Evolutionary conservation across 805 yeast genomes (phyloP).

Genomic region (Candida piceae): DNA sequence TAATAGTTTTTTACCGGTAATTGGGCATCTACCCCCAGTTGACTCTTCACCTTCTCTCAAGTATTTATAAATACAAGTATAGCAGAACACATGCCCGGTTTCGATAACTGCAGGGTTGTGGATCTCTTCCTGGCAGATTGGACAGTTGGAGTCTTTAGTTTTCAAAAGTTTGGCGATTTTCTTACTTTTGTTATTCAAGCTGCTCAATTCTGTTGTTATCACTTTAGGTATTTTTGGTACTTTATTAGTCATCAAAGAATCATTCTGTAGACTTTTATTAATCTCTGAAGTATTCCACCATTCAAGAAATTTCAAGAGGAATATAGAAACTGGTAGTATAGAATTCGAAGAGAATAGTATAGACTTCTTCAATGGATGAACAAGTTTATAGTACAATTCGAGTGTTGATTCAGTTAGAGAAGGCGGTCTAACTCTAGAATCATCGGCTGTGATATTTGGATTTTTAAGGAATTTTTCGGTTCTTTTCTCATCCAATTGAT

Average conservation of each 20-base stretch:
- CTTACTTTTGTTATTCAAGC: conserved; percentile 3
- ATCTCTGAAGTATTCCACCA: conserved; percentile 89
- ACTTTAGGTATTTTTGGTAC: conserved; percentile 28
- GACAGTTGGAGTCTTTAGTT: conserved; percentile 44
- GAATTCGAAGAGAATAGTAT: conserved; percentile 31
- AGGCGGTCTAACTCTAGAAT: conserved; percentile 36
- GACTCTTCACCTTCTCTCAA: conserved; percentile 43
- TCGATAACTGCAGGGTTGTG: conserved; percentile 83
- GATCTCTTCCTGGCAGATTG: conserved; percentile 60
- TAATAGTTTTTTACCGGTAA: conserved; percentile 65
- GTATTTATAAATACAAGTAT: conserved; percentile 72
- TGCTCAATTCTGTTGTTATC: conserved; percentile 9
- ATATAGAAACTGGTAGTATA: conserved; percentile 75
- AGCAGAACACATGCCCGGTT: conserved; percentile 88
- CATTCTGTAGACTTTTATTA: conserved; percentile 46
- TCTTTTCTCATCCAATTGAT: conserved; percentile 33
- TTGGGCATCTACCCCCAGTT: conserved; percentile 75
- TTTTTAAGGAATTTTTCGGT: conserved; percentile 9
- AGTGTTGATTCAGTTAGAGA: conserved; percentile 34
- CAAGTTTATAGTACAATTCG: conserved; percentile 5
- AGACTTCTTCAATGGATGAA: conserved; percentile 22
- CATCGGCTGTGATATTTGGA: conserved; percentile 8
- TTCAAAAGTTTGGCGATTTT: conserved; percentile 12
- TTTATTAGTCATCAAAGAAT: conserved; percentile 24
- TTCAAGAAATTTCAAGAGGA: conserved; percentile 76